Base-by-base conservation (phyloP, 345 rosid genomes). In the Clarkia xantiana region DNA sequence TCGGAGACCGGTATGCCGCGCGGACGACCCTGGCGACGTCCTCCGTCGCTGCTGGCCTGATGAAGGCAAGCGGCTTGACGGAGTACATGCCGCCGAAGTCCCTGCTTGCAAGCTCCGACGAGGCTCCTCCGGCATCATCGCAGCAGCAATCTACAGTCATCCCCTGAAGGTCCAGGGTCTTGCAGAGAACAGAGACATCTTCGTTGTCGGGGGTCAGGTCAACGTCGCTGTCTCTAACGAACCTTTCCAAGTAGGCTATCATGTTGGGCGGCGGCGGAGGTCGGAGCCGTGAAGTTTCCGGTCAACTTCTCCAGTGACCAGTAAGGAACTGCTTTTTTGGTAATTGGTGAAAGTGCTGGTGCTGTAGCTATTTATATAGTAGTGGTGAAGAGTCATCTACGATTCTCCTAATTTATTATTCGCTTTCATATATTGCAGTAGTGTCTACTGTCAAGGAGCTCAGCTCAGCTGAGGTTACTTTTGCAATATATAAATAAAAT, bases 21-120 rank as follows among this genome's bases (percentile, higher is more conserved):
- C 63, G 69, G 22, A 90, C 65, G 0, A 61, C 81, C 5, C 72
- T 52, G 11, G 79, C 73, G 23, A 90, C 72, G 72, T 86, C 98
- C 6, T 76, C 96, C 12, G 84, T 48, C 3, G 79, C 74, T 2
- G 62, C 13, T 0, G 96, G 96, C 6, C 74, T 71, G 52, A 90
- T 70, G 41, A 83, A 58, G 17, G 86, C 86, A 18, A 78, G 59
- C 6, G 98, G 89, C 44, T 60, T 66, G 18, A 48, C 62, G 14
- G 76, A 65, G 66, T 67, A 66, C 71, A 83, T 20, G 49, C 98
- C 98, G 12, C 98, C 98, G 58, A 90, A 90, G 68, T 90, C 98
- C 14, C 67, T 79, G 17, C 36, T 29, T 29, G 36, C 36, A 29
- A 29, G 5, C 36, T 1, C 7, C 4, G 36, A 7, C 7, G 63